Base-by-base conservation (phyloP, 2,329 filamentous ascomycete species). In the Dothideomycetes sp. region DNA sequence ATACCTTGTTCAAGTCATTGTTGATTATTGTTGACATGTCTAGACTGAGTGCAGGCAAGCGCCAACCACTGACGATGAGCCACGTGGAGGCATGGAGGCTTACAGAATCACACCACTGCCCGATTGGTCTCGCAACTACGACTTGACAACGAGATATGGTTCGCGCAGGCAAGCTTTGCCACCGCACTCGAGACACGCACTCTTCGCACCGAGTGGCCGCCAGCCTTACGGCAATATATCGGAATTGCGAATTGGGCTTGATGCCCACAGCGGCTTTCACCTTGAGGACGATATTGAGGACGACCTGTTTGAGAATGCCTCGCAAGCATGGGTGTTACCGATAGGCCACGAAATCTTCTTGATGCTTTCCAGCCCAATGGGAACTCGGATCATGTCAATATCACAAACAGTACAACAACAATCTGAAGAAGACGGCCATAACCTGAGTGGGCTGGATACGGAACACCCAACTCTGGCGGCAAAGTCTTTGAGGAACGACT, bases 101-200 rank as follows among this genome's bases (percentile, higher is more conserved):
- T 32, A 7, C 35, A 33, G 19, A 17, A 7, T 33, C 7, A 10
- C 29, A 10, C 50, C 79, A 66, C 63, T 76, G 32, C 60, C 71
- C 44, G 78, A 78, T 46, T 80, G 70, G 68, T 64, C 69, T 1
- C 70, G 75, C 4, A 61, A 72, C 33, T 66, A 69, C 28, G 69
- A 79, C 50, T 53, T 65, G 43, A 49, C 60, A 13, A 49, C 42
- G 6, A 32, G 25, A 16, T 24, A 28, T 4, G 15, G 28, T 5
- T 40, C 37, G 7, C 37, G 37, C 12, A 33, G 20, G 23, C 24
- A 23, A 27, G 8, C 20, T 9, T 27, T 31, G 16, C 22, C 30
- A n/a, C n/a, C n/a, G 9, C 31, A 52, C 16, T 32, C 48, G 23
- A 45, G 45, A 33, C 52, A 58, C 18, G 46, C 46, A 18, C 13